These are phyloP conservation scores for Magnusiomyces suaveolens DNA, from an alignment of 1,139 yeast genomes.

Conservation along the genomic window DNA sequence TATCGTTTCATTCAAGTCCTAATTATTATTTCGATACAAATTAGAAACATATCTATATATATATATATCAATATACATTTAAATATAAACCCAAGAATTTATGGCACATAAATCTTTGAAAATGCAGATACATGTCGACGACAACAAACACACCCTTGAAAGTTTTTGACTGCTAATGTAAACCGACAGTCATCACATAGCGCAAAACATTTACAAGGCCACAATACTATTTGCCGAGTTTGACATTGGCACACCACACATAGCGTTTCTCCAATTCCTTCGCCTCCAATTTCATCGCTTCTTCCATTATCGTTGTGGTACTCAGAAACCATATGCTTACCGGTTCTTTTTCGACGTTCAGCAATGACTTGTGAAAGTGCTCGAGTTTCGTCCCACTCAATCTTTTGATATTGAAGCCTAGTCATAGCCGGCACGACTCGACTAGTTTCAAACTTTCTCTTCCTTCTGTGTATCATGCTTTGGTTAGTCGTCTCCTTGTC, in stretches of 20 bases:
- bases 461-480: not conserved
- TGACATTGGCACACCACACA: slow-evolving; percentile 80
- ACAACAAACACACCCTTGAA: slow-evolving; percentile 79
- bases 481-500: no score
- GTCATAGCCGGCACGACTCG: slow-evolving; percentile 15
- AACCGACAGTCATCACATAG: slow-evolving; percentile 77
- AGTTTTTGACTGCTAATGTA: slow-evolving; percentile 63
- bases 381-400: slow-evolving; percentile 15
- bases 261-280: slow-evolving; percentile 15
- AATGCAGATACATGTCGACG: slow-evolving; percentile 53
- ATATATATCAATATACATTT: no score
- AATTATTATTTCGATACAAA: no score
- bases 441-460: not conserved
- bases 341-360: slow-evolving; percentile 12
- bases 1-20: not conserved
- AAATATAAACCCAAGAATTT: no score
- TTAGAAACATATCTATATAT: no score
- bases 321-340: not conserved
- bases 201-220: slow-evolving; percentile 92
- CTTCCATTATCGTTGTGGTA: not conserved
- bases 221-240: slow-evolving; percentile 65
- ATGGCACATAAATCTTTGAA: slow-evolving; percentile 35
- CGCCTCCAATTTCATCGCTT: no score
- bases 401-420: slow-evolving; percentile 18
- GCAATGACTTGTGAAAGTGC: slow-evolving; percentile 14